A percentile compares a stretch with the other conserved stretches of the same genome.
Evolutionary conservation across 768 basidiomycete species (phyloP).

Genomic region (Lentinula boryana): DNA sequence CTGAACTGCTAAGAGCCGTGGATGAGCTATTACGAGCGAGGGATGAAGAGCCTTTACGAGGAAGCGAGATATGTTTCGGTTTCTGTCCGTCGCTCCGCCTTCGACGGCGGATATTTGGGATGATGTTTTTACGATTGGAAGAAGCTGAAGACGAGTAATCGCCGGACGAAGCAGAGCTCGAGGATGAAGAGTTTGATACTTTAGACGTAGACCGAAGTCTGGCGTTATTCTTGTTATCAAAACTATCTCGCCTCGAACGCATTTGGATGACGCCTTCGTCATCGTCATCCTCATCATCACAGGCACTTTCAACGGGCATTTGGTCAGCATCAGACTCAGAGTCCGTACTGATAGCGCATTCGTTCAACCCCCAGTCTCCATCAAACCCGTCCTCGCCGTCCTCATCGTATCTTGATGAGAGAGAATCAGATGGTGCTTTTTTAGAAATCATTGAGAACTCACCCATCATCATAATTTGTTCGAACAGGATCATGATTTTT

Average conservation of each 20-base stretch:
- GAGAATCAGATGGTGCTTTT: conserved; percentile 8
- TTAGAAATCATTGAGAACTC: conserved; percentile 20
- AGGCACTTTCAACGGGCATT: conserved; percentile 1
- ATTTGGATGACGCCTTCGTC: conserved; percentile 61
- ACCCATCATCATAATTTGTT: conserved; percentile 36
- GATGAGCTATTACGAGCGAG: conserved; percentile 23
- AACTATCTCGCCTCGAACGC: conserved; percentile 28
- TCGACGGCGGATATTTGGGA: conserved; percentile 1
- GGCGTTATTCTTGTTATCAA: conserved; percentile 18
- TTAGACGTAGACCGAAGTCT: conserved; percentile 35
- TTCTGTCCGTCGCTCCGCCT: conserved; percentile 5
- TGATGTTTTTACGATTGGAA: conserved; percentile 5
- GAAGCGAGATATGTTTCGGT: conserved; percentile 7
- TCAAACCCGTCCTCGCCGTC: conserved; percentile 57
- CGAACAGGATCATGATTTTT: conserved; percentile 4
- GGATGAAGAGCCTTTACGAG: conserved; percentile 8
- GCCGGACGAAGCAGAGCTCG: conserved; percentile 19
- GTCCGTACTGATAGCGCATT: conserved; percentile 30
- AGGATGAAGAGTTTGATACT: conserved; percentile 37
- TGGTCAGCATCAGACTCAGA: conserved; percentile 33
- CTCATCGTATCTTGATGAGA: conserved; percentile 54
- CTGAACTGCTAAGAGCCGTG: conserved; percentile 11
- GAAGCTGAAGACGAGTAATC: conserved; percentile 20
- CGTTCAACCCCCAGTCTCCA: conserved; percentile 26
- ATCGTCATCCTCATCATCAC: conserved; percentile 26